Base-by-base conservation (phyloP, 1,284 basidiomycete species). In the Fomitiporia mediterranea region DNA sequence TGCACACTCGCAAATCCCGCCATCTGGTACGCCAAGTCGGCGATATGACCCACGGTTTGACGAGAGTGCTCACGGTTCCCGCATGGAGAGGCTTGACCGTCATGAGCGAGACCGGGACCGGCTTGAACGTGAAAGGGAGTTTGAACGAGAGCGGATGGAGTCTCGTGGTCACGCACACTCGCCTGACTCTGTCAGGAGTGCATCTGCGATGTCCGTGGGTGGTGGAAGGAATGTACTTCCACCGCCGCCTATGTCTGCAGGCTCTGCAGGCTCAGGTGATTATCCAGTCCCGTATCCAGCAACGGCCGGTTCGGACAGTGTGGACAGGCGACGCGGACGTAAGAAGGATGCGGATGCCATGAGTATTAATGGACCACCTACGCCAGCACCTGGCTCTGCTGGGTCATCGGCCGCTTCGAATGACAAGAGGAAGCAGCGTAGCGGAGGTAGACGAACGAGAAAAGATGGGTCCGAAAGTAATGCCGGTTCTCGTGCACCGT, bases 11-110 rank as follows among this genome's bases (percentile, higher is more conserved):
- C 65, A 64, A 17, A 60, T 60, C 1, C 55, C 57, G n/a, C 46
- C 55, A 15, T 62, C 63, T n/a, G 58, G 61, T 4, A 53, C 65
- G 5, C 50, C 65, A 40, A 51, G 50, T 19, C 25, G 66, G 47
- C 62, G 71, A 28, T 74, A 74, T 58, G 72, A 72, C 59, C 72
- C 71, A 25, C 62, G 65, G 9, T 67, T 66, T 54, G 70, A 70
- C 47, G 68, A 11, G 30, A 58, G 27, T 56, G 63, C 25, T 60
- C 68, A 42, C 15, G 69, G 0, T 59, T 63, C 19, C 15, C 61
- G 2, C 61, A 32, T 30, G 30, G 57, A 55, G 17, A 50, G 53
- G 30, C 15, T 51, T n/a, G 56, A 53, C 4, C 27, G 52, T 19
- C 23, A 35, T 8, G 54, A 51, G 15, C 21, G 51, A 11, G 51